A percentile compares a stretch with the other conserved stretches of the same genome.
phyloP scores from a whole-genome alignment of 768 basidiomycete species.

The Tylopilus sp. region DNA sequence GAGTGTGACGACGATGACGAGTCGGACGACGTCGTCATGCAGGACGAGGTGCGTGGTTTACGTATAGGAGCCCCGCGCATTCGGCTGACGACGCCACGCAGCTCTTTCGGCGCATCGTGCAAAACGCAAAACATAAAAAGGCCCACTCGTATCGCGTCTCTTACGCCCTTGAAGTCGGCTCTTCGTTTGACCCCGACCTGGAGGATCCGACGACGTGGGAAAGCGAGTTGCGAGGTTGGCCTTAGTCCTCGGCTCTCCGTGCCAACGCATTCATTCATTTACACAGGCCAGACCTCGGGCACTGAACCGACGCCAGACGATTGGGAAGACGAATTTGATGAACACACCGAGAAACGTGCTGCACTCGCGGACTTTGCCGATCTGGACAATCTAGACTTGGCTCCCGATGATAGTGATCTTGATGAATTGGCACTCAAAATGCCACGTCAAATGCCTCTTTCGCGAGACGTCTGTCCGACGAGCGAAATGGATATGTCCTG shows the following conservation, averaged over 20 bases:
- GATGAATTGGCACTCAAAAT: constrained; percentile 13
- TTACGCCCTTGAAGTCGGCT: constrained; percentile 66
- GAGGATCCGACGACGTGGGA: constrained; percentile 67
- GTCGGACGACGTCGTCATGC: constrained; percentile 55
- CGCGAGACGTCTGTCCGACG: background rate
- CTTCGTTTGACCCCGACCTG: constrained; percentile 71
- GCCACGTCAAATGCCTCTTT: background rate
- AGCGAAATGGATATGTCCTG: constrained; percentile 29
- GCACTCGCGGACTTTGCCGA: constrained; percentile 47
- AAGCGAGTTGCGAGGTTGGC: constrained; percentile 44
- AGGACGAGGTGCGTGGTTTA: constrained; percentile 50
- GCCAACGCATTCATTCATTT: constrained; percentile 2
- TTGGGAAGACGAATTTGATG: constrained; percentile 52
- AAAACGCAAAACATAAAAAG: constrained; percentile 46
- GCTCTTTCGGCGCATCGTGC: constrained; percentile 67
- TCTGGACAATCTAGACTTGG: constrained; percentile 38
- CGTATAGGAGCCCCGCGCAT: background rate
- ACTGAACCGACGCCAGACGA: constrained; percentile 40
- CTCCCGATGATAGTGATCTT: constrained; percentile 17
- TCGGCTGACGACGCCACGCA: constrained; percentile 27
- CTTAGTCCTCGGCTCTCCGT: constrained; percentile 12
- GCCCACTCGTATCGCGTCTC: constrained; percentile 58
- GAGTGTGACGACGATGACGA: constrained; percentile 53
- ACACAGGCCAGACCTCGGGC: constrained; percentile 3
- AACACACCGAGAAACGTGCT: constrained; percentile 54